Evolutionary conservation across 2,329 filamentous ascomycete genomes (phyloP).

Genomic region (Talaromyces sp.): DNA sequence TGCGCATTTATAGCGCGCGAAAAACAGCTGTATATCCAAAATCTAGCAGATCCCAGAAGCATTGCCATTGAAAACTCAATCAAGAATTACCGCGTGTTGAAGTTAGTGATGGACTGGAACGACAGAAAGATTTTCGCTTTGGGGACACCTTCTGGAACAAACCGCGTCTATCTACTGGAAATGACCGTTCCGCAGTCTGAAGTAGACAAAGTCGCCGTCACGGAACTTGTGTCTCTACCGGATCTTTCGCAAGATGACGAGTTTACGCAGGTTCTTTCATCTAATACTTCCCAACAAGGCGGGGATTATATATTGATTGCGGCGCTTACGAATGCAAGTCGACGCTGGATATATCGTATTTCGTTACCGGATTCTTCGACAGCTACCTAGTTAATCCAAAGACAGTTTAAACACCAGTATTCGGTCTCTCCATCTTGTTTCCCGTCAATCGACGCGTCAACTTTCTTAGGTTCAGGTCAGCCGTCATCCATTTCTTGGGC

Average conservation of each 20-base stretch:
- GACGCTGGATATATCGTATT: constrained; percentile 21
- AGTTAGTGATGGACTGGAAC: constrained; percentile 20
- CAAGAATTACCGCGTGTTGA: constrained; percentile 25
- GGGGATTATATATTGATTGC: constrained; percentile 21
- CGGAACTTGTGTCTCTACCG: constrained; percentile 5
- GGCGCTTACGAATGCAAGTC: constrained; percentile 20
- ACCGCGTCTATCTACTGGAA: constrained; percentile 23
- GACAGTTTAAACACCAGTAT: too few relatives aligned
- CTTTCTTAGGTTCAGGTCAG: constrained; percentile 3
- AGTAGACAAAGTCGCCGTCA: constrained; percentile 2
- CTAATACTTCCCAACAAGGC: neutral
- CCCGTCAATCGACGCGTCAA: constrained; percentile 4
- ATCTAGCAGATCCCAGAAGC: constrained; percentile 10
- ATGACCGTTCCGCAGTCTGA: constrained; percentile 16
- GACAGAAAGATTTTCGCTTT: constrained; percentile 24
- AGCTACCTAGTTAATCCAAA: constrained; percentile 14
- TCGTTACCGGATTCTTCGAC: constrained; percentile 16
- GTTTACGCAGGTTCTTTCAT: constrained; percentile 7
- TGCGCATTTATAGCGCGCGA: constrained; percentile 26
- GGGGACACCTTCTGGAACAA: constrained; percentile 18
- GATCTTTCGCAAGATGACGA: constrained; percentile 14
- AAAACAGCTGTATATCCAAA: constrained; percentile 23
- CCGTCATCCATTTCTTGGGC: constrained; percentile 6
- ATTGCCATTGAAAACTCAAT: constrained; percentile 19
- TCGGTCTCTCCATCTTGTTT: constrained; percentile 1